Evolutionary conservation across 805 yeast species (phyloP).

Genomic region (Schwanniomyces vanrijiae): DNA sequence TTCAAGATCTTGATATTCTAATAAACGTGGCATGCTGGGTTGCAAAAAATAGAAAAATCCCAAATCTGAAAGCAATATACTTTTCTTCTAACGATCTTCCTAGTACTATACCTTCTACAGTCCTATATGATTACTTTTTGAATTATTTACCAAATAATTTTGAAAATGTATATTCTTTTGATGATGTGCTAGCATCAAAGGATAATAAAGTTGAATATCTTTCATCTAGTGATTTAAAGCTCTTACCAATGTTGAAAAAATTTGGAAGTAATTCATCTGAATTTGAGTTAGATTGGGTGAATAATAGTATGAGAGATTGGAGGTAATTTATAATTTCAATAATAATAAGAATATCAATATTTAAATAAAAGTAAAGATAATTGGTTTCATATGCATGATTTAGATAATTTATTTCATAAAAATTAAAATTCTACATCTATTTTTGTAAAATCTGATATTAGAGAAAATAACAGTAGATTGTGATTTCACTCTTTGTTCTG

Average conservation of each 20-base stretch:
- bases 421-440: no score
- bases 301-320: constrained; percentile 33
- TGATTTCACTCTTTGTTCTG: no score
- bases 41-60: constrained; percentile 17
- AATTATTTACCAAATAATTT: constrained; percentile 26
- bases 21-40: constrained; percentile 28
- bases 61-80: constrained; percentile 12
- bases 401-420: no score
- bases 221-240: constrained; percentile 15
- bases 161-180: constrained; percentile 7
- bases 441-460: no score
- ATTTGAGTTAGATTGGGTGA: constrained; percentile 39
- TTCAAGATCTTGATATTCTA: constrained; percentile 39
- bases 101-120: constrained; percentile 29
- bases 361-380: no score
- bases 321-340: constrained; percentile 6
- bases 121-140: constrained; percentile 36
- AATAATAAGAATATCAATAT: neutral
- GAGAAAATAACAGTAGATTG: no score
- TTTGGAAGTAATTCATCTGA: constrained; percentile 26
- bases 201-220: constrained; percentile 21
- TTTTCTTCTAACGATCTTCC: constrained; percentile 36
- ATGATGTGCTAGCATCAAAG: constrained; percentile 8
- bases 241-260: constrained; percentile 32
- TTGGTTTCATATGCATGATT: no score